A percentile compares a stretch with the other conserved stretches of the same genome.
These are phyloP conservation scores for Geranium incanum DNA, from an alignment of 441 rosid species.

Conservation along the genomic window DNA sequence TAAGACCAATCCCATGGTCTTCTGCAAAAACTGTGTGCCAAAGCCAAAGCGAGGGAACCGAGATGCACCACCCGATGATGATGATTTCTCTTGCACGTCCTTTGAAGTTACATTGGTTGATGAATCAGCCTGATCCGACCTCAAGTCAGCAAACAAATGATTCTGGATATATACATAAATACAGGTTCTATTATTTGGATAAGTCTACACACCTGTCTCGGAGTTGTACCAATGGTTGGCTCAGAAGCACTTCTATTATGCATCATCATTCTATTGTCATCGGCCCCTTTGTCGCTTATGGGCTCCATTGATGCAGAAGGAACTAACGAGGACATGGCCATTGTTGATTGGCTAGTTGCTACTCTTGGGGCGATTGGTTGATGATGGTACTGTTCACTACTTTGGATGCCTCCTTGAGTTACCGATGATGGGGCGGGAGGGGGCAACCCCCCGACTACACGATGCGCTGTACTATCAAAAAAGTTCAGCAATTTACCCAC, in stretches of 20 bases:
- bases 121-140: slow-evolving; percentile 42
- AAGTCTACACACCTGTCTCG: slow-evolving; percentile 60
- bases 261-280: slow-evolving; percentile 52
- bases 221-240: slow-evolving; percentile 83
- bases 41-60: slow-evolving; percentile 75
- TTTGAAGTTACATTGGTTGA: slow-evolving; percentile 43
- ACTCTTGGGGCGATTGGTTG: slow-evolving; percentile 50
- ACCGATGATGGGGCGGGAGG: slow-evolving; percentile 63
- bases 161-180: too few relatives aligned
- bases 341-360: slow-evolving; percentile 74
- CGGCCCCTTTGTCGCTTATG: slow-evolving; percentile 52
- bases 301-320: slow-evolving; percentile 85
- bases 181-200: not conserved
- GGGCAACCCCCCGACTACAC: slow-evolving; percentile 85
- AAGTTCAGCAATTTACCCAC: slow-evolving; percentile 80
- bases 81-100: slow-evolving; percentile 47
- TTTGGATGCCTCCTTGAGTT: slow-evolving; percentile 41
- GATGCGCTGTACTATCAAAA: slow-evolving; percentile 76
- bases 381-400: slow-evolving; percentile 40
- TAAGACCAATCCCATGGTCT: slow-evolving; percentile 81
- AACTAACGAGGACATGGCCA: slow-evolving; percentile 72
- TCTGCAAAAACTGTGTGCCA: slow-evolving; percentile 65
- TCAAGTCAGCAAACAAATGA: slow-evolving; percentile 13
- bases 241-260: slow-evolving; percentile 90
- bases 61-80: slow-evolving; percentile 52